phyloP scores from a whole-genome alignment of 176 grass and related monocot species.

The Eragrostis nindensis region DNA sequence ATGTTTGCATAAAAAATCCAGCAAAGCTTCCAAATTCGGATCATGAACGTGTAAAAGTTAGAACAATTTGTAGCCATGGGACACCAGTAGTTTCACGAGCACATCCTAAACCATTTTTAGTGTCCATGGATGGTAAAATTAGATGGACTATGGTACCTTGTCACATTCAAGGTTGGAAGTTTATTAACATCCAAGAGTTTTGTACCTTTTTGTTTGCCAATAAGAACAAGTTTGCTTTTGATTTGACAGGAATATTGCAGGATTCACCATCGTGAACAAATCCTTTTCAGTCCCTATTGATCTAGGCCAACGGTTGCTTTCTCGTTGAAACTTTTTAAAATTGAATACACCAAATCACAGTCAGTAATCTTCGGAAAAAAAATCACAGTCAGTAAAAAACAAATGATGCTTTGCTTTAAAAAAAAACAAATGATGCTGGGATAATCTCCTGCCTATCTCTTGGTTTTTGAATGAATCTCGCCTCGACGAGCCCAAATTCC shows the following conservation, averaged over 20 bases:
- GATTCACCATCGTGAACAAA: neutral
- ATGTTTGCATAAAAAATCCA: no score
- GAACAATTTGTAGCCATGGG: no score
- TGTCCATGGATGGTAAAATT: neutral
- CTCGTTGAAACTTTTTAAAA: neutral
- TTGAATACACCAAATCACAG: neutral
- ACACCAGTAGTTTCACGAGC: neutral
- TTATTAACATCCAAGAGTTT: neutral
- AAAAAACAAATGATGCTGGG: neutral
- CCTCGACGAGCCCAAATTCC: slow-evolving; percentile 39
- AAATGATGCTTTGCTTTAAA: no score
- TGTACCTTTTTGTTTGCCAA: slow-evolving; percentile 1
- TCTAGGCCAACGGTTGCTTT: slow-evolving; percentile 2
- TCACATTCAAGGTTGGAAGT: slow-evolving; percentile 11
- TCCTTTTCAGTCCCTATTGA: neutral
- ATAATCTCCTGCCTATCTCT: neutral
- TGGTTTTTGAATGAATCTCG: slow-evolving; percentile 26
- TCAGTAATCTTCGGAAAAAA: neutral
- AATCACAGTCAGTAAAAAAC: no score
- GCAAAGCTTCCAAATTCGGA: no score
- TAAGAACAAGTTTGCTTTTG: slow-evolving; percentile 19
- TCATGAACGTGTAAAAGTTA: no score
- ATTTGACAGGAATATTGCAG: neutral
- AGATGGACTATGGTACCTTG: slow-evolving; percentile 18
- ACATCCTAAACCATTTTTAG: neutral